phyloP scores from a whole-genome alignment of 202 grass and related monocot species.

The Saccharum hybrid region DNA sequence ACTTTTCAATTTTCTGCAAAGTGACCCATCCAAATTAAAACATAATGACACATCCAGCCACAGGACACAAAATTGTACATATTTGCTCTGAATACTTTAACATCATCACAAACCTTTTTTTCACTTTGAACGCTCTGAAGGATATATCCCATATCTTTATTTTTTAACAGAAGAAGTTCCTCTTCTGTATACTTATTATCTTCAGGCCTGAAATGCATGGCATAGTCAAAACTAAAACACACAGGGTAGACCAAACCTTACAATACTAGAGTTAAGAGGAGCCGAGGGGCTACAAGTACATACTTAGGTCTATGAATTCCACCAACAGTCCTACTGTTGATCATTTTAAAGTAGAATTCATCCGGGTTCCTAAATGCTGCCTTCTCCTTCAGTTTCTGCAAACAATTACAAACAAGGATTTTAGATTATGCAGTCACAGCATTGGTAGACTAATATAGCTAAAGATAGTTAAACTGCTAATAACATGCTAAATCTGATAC shows the following conservation, averaged over 20 bases:
- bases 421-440: not conserved
- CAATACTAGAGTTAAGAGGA: not conserved
- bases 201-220: constrained; percentile 60
- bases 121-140: constrained; percentile 79
- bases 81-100: constrained; percentile 28
- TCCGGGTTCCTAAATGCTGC: constrained; percentile 79
- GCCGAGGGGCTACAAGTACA: constrained; percentile 10
- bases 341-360: constrained; percentile 99
- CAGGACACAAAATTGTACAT: not conserved
- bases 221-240: constrained; percentile 29
- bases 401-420: not conserved
- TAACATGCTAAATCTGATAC: not conserved
- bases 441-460: not conserved
- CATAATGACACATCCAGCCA: not conserved
- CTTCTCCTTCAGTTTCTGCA: constrained; percentile 88
- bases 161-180: constrained; percentile 84
- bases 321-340: constrained; percentile 64
- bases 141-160: constrained; percentile 92
- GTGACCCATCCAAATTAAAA: constrained; percentile 10
- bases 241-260: constrained; percentile 23
- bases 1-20: constrained; percentile 84
- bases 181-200: constrained; percentile 81
- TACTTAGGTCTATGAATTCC: constrained; percentile 82
- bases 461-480: not conserved
- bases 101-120: constrained; percentile 68